These are phyloP conservation scores for Aspergillus ochraceus DNA, from an alignment of 2,329 filamentous ascomycete species.

Conservation along the genomic window DNA sequence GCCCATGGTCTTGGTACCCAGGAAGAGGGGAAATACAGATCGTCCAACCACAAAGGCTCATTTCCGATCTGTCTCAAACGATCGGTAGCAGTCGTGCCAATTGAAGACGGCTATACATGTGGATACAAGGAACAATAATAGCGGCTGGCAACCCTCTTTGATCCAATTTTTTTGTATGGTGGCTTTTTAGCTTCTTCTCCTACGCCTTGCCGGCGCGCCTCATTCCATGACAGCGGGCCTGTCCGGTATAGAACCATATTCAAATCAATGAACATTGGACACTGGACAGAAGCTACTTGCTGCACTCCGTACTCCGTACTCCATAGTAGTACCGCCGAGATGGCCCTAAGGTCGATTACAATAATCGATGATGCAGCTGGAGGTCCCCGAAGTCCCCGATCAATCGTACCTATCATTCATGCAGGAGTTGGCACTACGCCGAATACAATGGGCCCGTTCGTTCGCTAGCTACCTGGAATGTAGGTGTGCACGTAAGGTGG, in stretches of 20 bases:
- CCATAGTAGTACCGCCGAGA: not conserved
- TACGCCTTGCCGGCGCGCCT: not conserved
- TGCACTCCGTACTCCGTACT: not conserved
- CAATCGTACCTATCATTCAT: not conserved
- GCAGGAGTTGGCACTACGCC: not conserved
- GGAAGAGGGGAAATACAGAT: constrained; percentile 8
- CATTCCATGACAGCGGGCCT: not conserved
- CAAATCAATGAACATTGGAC: not conserved
- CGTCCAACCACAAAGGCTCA: constrained; percentile 3
- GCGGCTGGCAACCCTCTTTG: not conserved
- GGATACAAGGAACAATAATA: not conserved
- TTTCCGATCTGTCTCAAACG: constrained; percentile 1
- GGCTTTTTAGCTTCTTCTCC: not conserved
- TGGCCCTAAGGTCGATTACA: not conserved
- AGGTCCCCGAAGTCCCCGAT: not conserved
- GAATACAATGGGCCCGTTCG: not conserved
- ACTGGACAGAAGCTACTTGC: not conserved
- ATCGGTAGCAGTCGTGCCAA: not conserved
- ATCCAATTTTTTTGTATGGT: not conserved
- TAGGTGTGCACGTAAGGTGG: not conserved
- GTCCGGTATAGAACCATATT: not conserved
- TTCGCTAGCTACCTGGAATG: not conserved
- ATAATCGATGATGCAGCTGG: not conserved
- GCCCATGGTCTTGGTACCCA: constrained; percentile 12
- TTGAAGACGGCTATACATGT: not conserved